Percentiles rank a stretch among this genome's conserved stretches.
Conservation (phyloP, 345 rosid genomes). For the Hibiscus syriacus region DNA sequence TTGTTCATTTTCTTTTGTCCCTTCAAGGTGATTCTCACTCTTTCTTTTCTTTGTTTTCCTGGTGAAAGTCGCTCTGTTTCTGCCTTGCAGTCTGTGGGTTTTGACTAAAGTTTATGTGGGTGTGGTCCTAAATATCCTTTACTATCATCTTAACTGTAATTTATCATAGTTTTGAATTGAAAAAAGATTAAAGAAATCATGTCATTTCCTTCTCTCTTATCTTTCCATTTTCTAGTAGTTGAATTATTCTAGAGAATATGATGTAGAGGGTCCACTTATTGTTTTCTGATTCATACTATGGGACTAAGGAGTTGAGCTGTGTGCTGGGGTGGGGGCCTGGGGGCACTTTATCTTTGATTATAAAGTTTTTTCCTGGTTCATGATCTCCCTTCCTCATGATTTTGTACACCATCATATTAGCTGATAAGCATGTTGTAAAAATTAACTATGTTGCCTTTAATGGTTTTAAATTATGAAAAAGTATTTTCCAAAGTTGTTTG, state of each 20-base stretch:
- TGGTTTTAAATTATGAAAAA: neutral
- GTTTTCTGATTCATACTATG: conserved; percentile 25
- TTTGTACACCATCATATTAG: conserved; percentile 6
- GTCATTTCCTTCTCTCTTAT: conserved; percentile 10
- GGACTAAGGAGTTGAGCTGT: conserved; percentile 21
- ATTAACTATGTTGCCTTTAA: neutral
- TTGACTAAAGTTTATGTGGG: conserved; percentile 7
- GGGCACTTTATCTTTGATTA: conserved; percentile 2
- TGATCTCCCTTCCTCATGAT: conserved; percentile 6
- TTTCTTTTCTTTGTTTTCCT: neutral
- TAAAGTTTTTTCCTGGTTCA: no score
- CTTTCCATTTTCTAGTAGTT: conserved; percentile 15
- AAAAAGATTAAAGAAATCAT: neutral
- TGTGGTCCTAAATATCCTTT: conserved; percentile 16
- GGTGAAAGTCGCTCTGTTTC: neutral
- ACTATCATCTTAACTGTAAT: neutral
- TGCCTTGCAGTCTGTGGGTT: conserved; percentile 11
- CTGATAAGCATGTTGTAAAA: conserved; percentile 1
- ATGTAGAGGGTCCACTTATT: conserved; percentile 21
- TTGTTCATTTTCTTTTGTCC: conserved; percentile 7
- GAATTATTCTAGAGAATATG: conserved; percentile 9
- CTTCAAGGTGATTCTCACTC: neutral
- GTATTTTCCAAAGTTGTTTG: neutral
- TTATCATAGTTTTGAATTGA: conserved; percentile 8
- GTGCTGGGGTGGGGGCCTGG: neutral